Evolutionary conservation across 2,329 filamentous ascomycete species (phyloP), one percentile per base, ranked within the genome.

Genomic region (Paecilomyces variotii): DNA sequence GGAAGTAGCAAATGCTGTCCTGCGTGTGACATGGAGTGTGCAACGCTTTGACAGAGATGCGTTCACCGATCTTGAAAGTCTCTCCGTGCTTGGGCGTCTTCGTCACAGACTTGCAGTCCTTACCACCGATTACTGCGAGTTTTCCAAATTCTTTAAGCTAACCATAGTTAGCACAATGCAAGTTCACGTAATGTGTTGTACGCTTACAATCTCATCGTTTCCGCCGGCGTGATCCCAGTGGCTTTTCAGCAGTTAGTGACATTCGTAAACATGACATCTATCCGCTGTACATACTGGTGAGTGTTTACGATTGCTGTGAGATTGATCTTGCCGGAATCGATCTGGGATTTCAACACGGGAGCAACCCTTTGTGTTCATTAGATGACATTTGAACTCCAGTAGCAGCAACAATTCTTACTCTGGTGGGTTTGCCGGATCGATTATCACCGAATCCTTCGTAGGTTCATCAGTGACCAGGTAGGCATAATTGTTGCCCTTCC

Each of bases 11-110:
- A 72, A 99, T 96, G 74, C 92, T 97, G 78, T 99, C 94, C 78
- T 97, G 92, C 1, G 94, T 99, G 73, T 99, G 94, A 74, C 94
- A 99, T 1, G 94, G 94, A 11, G 94, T 99, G 76, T 97, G 89
- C n/a, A 97, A 79, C 26, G 90, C 89, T 71, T 84, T 93, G 59
- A 97, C 88, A 12, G 83, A 82, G 73, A 99, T 94, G 65, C 83
- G 82, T 49, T 84, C 80, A 58, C 94, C 94, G 62, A 99, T 85
- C 62, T 84, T 87, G 80, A 97, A 96, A 2, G 80, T 84, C 64
- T 90, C 85, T 45, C 87, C 85, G 72, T 97, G 84, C 2, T 78
- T 76, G 0, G 93, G 93, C 0, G 88, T 95, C 66, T 81, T 81
- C 26, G 87, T 91, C 53, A 97, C 93, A 26, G 84, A 84, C 62